Evolutionary conservation across 352 stramenopile genomes (phyloP).

Genomic region (Blastocystis sp.): DNA sequence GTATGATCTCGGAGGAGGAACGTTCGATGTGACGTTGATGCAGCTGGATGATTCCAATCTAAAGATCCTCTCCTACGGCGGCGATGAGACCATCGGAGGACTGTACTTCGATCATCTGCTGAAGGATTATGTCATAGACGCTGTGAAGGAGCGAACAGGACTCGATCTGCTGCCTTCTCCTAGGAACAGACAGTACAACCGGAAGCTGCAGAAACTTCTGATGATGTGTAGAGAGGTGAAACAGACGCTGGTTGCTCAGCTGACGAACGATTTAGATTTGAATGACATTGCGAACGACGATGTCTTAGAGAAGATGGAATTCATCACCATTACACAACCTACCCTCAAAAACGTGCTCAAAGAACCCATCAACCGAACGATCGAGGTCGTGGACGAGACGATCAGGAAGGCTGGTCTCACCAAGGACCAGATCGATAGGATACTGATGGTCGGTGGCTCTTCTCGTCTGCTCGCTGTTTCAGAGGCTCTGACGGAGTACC

Average conservation of each 20-base stretch:
- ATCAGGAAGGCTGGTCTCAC: conserved; percentile 87
- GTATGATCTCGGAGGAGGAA: background rate
- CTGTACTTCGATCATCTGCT: background rate
- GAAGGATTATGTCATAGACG: background rate
- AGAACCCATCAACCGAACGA: background rate
- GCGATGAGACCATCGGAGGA: background rate
- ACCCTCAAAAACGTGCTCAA: background rate
- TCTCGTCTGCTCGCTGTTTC: background rate
- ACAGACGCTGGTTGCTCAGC: background rate
- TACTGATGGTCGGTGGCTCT: background rate
- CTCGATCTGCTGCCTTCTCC: background rate
- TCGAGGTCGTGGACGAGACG: conserved; percentile 75
- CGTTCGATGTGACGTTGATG: background rate
- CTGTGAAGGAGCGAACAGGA: background rate
- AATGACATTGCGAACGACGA: background rate
- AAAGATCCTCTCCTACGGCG: background rate
- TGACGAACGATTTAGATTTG: background rate
- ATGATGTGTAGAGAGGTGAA: background rate
- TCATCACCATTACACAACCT: conserved; percentile 64
- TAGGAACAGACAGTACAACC: background rate
- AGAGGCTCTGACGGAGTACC: background rate
- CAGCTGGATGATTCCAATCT: background rate
- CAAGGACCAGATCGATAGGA: conserved; percentile 74
- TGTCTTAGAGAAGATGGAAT: background rate
- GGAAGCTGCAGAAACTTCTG: background rate